Percentiles rank a stretch among this genome's conserved stretches.
phyloP scores from a whole-genome alignment of 768 basidiomycete species.

The Boletus rubescentipes region DNA sequence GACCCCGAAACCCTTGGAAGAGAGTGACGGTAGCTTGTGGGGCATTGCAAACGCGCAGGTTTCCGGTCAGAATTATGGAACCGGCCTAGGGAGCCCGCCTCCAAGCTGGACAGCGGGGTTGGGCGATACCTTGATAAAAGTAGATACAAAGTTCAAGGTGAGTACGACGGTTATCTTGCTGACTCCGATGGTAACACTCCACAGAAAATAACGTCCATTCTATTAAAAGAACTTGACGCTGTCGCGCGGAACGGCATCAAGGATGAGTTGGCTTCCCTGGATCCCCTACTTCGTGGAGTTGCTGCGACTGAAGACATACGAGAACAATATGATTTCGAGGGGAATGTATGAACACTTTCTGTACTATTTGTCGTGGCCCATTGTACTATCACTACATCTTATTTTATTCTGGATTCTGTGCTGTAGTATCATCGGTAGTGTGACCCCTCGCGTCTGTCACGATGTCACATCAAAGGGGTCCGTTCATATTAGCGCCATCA shows the following conservation, averaged over 20 bases:
- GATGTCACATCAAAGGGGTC: constrained; percentile 16
- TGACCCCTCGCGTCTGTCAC: constrained; percentile 29
- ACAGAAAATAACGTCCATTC: constrained; percentile 79
- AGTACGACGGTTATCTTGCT: constrained; percentile 18
- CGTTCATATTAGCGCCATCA: no score
- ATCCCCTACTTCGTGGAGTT: constrained; percentile 70
- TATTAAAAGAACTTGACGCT: constrained; percentile 83
- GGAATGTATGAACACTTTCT: constrained; percentile 31
- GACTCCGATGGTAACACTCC: not conserved
- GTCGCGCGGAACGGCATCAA: constrained; percentile 79
- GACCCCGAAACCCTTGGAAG: constrained; percentile 39
- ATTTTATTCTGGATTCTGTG: not conserved
- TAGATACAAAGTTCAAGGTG: constrained; percentile 85
- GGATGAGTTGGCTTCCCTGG: constrained; percentile 79
- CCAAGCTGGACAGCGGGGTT: constrained; percentile 59
- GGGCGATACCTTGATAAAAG: constrained; percentile 76
- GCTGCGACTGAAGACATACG: constrained; percentile 35
- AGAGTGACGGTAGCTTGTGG: constrained; percentile 62
- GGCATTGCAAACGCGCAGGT: constrained; percentile 58
- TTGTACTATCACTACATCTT: constrained; percentile 24
- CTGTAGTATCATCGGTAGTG: not conserved
- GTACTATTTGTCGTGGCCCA: constrained; percentile 13
- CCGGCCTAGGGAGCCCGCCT: constrained; percentile 48
- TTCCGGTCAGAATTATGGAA: constrained; percentile 29
- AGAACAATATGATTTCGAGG: constrained; percentile 46